Evolutionary conservation across 768 basidiomycete genomes (phyloP).

Genomic region (Tylopilus cervinicoccineus): DNA sequence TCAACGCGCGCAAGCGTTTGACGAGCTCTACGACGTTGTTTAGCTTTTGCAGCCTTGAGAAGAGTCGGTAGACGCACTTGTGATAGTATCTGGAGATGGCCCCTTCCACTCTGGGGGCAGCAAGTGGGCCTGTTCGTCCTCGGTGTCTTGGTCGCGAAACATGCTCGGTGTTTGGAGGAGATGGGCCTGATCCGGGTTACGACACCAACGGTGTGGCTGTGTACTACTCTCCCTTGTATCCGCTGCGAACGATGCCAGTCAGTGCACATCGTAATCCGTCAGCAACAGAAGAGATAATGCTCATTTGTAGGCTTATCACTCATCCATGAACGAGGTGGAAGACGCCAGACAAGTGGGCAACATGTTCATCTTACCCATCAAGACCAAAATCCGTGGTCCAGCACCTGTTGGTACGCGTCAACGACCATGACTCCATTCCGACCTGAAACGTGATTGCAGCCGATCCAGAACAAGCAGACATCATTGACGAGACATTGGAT

Average conservation of each 20-base stretch:
- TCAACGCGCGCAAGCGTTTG: slow-evolving; percentile 73
- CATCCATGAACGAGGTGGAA: slow-evolving; percentile 81
- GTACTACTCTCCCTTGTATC: slow-evolving; percentile 26
- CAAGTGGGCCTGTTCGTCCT: slow-evolving; percentile 42
- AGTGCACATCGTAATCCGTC: slow-evolving; percentile 25
- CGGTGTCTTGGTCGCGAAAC: slow-evolving; percentile 24
- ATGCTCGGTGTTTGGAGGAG: not conserved
- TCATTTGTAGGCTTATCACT: slow-evolving; percentile 84
- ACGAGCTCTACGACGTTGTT: slow-evolving; percentile 58
- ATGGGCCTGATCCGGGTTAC: not conserved
- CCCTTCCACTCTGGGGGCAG: slow-evolving; percentile 43
- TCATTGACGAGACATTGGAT: slow-evolving; percentile 93
- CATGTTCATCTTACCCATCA: slow-evolving; percentile 85
- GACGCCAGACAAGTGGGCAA: slow-evolving; percentile 87
- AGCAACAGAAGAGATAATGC: slow-evolving; percentile 1
- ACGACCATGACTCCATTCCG: slow-evolving; percentile 5
- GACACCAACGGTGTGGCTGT: slow-evolving; percentile 14
- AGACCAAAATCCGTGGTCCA: slow-evolving; percentile 88
- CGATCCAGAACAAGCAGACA: slow-evolving; percentile 76
- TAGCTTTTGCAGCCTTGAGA: not conserved
- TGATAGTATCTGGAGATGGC: slow-evolving; percentile 67
- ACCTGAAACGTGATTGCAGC: slow-evolving; percentile 42
- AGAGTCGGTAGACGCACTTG: slow-evolving; percentile 47
- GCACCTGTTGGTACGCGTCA: slow-evolving; percentile 65
- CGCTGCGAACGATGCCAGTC: slow-evolving; percentile 46